Base-by-base conservation (phyloP, 129 eudicot genomes). In the Flaveria brownii region DNA sequence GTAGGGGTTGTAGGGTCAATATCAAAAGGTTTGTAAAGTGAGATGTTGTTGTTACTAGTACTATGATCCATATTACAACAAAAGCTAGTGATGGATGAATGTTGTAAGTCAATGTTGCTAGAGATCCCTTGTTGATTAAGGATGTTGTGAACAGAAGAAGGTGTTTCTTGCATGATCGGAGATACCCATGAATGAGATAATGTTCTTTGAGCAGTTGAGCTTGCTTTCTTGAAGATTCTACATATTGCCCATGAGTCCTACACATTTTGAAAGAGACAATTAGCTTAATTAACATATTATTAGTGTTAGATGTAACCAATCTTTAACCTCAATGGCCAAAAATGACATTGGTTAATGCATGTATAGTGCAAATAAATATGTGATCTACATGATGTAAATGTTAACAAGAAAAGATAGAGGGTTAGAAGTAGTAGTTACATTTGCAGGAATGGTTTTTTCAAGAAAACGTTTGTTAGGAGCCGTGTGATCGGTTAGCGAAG, bases 181-280 rank as follows among this genome's bases (percentile, higher is more conserved):
- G 96, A 86, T 55, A 82, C 92, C 98, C 98, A 90, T 65, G 98
- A 90, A 75, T 88, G 90, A 71, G 97, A 85, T 25, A 85, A 73
- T 9, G 96, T 88, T 81, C 96, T 87, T 65, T 87, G 97, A 68
- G 91, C 81, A 41, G 80, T 79, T 13, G 98, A 86, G 93, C 77
- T 91, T 42, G 93, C 90, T 87, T 94, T 94, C 90, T 91, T 94
- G 88, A 91, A 94, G 55, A 94, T 94, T 80, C 94, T 94, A 77
- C 98, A 94, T 15, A 94, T 94, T 71, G 97, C 97, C 98, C 97
- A 94, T 70, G 93, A 88, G 70, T 94, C 98, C 98, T 94, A 91
- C 83, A 84, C 46, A 78, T 16, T 62, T 42, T 41, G 60, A 13
- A 74, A 71, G 46, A 25, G 52, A 45, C 59, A 65, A 22, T 49